Percentiles rank a stretch among this genome's conserved stretches.
Evolutionary conservation across 2,329 filamentous ascomycete genomes (phyloP).

Genomic region (Alternaria solani): DNA sequence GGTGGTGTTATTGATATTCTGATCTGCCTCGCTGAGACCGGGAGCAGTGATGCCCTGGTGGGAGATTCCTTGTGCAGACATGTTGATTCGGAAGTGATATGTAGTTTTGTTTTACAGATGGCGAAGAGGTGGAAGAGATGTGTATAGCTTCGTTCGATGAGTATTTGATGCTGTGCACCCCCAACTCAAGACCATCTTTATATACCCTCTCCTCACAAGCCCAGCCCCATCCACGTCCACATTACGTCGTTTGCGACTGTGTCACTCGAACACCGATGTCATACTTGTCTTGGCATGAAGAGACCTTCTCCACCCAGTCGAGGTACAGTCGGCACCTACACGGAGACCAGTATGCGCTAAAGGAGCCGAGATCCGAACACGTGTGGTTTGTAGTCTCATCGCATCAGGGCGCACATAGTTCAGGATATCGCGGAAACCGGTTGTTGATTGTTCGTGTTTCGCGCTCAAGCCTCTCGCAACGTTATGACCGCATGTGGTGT

Average conservation of each 20-base stretch:
- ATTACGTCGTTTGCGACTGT: slow-evolving; percentile 3
- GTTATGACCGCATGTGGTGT: slow-evolving; percentile 4
- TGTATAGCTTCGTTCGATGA: not conserved
- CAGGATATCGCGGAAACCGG: not conserved
- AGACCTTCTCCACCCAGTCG: not conserved
- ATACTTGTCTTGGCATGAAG: slow-evolving; percentile 6
- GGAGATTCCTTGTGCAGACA: slow-evolving; percentile 15
- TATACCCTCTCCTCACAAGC: not conserved
- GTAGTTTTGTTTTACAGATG: not conserved
- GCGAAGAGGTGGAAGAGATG: too few relatives aligned
- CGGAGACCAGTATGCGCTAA: not conserved
- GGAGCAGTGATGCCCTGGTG: slow-evolving; percentile 28
- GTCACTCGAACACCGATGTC: not conserved
- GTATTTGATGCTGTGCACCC: not conserved
- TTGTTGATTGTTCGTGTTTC: not conserved
- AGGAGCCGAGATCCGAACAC: slow-evolving; percentile 3
- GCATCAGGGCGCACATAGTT: not conserved
- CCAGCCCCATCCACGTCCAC: not conserved
- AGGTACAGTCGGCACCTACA: not conserved
- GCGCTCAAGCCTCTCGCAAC: not conserved
- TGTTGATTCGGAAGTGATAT: not conserved
- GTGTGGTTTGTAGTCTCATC: not conserved
- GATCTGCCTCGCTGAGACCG: slow-evolving; percentile 26
- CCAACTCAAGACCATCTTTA: not conserved
- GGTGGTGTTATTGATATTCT: slow-evolving; percentile 35